A percentile compares a stretch with the other conserved stretches of the same genome.
phyloP scores from a whole-genome alignment of 495 filamentous ascomycete genomes.

The Sporormia fimetaria region DNA sequence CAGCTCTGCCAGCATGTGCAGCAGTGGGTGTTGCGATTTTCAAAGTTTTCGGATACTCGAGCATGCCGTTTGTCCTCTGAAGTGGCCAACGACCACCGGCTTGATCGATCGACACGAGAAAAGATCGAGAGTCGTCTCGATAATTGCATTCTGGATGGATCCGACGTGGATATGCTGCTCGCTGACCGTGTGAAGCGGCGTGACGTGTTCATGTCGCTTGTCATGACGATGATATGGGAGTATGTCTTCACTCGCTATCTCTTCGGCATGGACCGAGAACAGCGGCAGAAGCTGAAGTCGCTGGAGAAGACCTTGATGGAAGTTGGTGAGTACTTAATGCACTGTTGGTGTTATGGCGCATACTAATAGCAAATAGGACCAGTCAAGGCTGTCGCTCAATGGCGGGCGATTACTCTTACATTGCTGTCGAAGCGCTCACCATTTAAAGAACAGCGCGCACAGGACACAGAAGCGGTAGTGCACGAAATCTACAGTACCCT shows the following conservation, averaged over 20 bases:
- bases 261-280: constrained; percentile 95
- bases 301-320: constrained; percentile 85
- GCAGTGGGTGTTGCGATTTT: constrained; percentile 93
- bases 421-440: constrained; percentile 64
- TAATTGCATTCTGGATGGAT: constrained; percentile 84
- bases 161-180: constrained; percentile 76
- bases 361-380: constrained; percentile 28
- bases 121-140: constrained; percentile 86
- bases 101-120: constrained; percentile 45
- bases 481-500: constrained; percentile 73
- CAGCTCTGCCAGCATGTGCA: constrained; percentile 87
- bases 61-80: constrained; percentile 71
- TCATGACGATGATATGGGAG: constrained; percentile 98
- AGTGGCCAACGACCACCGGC: constrained; percentile 37
- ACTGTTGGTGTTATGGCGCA: neutral
- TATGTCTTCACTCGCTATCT: constrained; percentile 95
- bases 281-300: constrained; percentile 89
- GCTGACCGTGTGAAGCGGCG: constrained; percentile 73
- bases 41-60: constrained; percentile 82
- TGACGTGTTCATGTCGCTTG: constrained; percentile 92
- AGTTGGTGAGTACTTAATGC: constrained; percentile 44
- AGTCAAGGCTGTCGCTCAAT: constrained; percentile 77
- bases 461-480: constrained; percentile 82
- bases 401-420: constrained; percentile 88
- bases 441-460: constrained; percentile 63